A percentile compares a stretch with the other conserved stretches of the same genome.
Conservation (phyloP, 129 eudicot species). For the Apium graveolens region DNA sequence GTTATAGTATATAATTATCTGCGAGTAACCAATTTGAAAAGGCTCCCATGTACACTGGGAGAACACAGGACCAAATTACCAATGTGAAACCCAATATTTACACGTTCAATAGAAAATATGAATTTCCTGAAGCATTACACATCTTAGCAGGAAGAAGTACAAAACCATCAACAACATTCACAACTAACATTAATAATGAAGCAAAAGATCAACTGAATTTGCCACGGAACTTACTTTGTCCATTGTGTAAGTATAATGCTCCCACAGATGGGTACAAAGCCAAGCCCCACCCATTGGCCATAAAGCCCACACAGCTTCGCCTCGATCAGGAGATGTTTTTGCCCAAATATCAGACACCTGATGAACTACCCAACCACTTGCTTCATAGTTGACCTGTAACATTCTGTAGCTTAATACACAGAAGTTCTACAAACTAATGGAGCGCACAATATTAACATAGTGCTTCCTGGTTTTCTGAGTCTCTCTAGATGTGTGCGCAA, state of each 20-base stretch:
- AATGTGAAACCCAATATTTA: background rate
- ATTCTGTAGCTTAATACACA: constrained; percentile 23
- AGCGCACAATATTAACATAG: background rate
- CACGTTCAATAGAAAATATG: background rate
- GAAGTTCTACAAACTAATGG: constrained; percentile 5
- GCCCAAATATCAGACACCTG: constrained; percentile 94
- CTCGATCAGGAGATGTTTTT: constrained; percentile 81
- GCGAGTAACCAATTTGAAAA: background rate
- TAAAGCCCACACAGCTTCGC: constrained; percentile 80
- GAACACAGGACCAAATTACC: background rate
- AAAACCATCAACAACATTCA: background rate
- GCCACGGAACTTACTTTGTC: constrained; percentile 44
- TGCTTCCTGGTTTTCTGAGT: background rate
- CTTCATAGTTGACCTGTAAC: constrained; percentile 71
- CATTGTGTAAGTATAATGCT: constrained; percentile 75
- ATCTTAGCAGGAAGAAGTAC: background rate
- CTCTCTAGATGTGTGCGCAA: background rate
- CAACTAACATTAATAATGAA: background rate
- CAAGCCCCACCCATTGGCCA: constrained; percentile 99
- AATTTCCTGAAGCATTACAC: background rate
- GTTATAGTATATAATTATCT: background rate
- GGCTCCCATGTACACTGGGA: background rate
- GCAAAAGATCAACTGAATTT: constrained; percentile 9
- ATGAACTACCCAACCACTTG: constrained; percentile 84
- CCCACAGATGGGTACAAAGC: constrained; percentile 99